Evolutionary conservation across 441 rosid species (phyloP).

Genomic region (Aquilaria agallochum): DNA sequence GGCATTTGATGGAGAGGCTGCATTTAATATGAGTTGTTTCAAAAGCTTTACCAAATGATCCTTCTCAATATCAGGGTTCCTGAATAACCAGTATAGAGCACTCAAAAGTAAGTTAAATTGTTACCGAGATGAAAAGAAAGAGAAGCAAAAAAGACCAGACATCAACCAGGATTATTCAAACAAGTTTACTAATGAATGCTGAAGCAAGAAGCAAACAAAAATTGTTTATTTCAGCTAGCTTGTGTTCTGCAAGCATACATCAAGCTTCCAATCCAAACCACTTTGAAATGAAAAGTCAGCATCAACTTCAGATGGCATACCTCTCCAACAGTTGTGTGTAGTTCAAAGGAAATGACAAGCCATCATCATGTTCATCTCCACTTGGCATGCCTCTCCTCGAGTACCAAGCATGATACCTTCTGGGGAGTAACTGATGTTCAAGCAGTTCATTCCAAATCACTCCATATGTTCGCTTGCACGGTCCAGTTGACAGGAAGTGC

Average conservation of each 20-base stretch:
- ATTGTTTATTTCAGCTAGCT: no score
- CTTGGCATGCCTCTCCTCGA: conserved; percentile 66
- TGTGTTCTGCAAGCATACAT: background rate
- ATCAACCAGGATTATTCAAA: background rate
- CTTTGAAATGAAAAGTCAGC: conserved; percentile 7
- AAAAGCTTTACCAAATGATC: conserved; percentile 95
- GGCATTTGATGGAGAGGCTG: conserved; percentile 47
- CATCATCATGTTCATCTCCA: conserved; percentile 78
- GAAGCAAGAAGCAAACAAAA: background rate
- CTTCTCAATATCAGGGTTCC: conserved; percentile 85
- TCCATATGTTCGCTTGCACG: conserved; percentile 76
- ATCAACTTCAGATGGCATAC: conserved; percentile 30
- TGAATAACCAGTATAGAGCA: conserved; percentile 22
- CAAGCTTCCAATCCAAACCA: conserved; percentile 3
- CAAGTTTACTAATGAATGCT: background rate
- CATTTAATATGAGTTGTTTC: conserved; percentile 73
- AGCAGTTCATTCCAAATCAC: conserved; percentile 85
- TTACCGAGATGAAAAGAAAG: no score
- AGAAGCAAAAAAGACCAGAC: no score
- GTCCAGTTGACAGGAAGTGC: conserved; percentile 92
- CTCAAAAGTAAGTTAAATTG: no score
- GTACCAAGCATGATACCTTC: conserved; percentile 98
- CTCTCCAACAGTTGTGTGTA: conserved; percentile 70
- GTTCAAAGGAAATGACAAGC: conserved; percentile 74
- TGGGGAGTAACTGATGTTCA: conserved; percentile 88